Conservation (phyloP, 495 filamentous ascomycete species). For the Penicillium alfredii region DNA sequence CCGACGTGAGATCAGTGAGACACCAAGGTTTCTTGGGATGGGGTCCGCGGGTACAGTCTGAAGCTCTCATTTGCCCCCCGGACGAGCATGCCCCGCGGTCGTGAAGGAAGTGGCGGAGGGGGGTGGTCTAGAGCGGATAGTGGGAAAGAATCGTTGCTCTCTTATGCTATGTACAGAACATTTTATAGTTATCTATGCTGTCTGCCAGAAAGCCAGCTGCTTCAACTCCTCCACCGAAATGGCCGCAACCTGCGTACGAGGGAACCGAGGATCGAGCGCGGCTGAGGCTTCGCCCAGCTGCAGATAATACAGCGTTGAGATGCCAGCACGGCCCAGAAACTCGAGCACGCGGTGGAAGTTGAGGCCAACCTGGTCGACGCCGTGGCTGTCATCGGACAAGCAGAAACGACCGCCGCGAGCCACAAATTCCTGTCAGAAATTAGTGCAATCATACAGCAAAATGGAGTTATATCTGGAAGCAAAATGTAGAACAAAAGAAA, state of each 20-base stretch:
- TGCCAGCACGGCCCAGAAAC: constrained; percentile 47
- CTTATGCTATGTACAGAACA: too few species aligned
- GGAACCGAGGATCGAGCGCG: constrained; percentile 37
- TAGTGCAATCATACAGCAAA: too few species aligned
- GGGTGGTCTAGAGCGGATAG: too few species aligned
- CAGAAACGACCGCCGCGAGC: constrained; percentile 71
- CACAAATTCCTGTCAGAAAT: constrained; percentile 52
- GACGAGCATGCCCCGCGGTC: too few species aligned
- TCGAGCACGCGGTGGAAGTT: constrained; percentile 57
- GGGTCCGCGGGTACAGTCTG: too few species aligned
- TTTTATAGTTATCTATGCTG: too few species aligned
- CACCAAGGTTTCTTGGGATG: too few species aligned
- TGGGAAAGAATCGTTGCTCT: too few species aligned
- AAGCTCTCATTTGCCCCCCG: too few species aligned
- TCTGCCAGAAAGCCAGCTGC: constrained; percentile 19
- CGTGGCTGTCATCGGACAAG: constrained; percentile 88
- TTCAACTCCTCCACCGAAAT: constrained; percentile 21
- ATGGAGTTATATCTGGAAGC: too few species aligned
- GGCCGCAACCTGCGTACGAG: constrained; percentile 28
- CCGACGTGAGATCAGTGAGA: too few species aligned
- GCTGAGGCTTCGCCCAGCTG: constrained; percentile 21
- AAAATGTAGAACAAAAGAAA: constrained; percentile 10
- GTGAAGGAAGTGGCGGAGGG: too few species aligned
- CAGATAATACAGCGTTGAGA: constrained; percentile 40
- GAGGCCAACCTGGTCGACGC: constrained; percentile 69